Conservation (phyloP, 1,284 basidiomycete genomes). For the Testicularia cyperi region DNA sequence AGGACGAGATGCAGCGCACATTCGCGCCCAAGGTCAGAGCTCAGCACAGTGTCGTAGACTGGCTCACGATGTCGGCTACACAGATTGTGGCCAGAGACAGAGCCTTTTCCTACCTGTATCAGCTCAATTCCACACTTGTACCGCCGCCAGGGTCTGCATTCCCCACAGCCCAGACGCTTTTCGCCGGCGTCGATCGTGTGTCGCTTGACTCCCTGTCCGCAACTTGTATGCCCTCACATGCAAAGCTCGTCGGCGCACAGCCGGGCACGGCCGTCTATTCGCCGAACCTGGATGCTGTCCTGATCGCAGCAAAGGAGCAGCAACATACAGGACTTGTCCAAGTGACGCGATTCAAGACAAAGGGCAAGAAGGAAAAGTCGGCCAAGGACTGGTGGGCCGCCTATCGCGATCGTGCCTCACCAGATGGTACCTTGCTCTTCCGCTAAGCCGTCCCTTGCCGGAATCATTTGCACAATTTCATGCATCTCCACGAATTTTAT, state of each 20-base stretch:
- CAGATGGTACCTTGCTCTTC: neutral
- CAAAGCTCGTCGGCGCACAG: neutral
- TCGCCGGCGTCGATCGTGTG: neutral
- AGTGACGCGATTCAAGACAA: constrained; percentile 15
- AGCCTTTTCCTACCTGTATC: constrained; percentile 43
- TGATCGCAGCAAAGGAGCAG: constrained; percentile 5
- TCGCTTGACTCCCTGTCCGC: neutral
- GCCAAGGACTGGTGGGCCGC: constrained; percentile 40
- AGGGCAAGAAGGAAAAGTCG: constrained; percentile 24
- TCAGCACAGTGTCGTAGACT: constrained; percentile 18
- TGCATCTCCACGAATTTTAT: too few species aligned
- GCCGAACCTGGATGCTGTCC: constrained; percentile 1
- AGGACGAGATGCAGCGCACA: constrained; percentile 16
- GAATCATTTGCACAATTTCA: too few species aligned
- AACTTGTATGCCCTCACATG: neutral
- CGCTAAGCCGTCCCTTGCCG: too few species aligned
- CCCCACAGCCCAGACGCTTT: neutral
- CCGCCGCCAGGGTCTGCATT: neutral
- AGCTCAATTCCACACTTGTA: constrained; percentile 20
- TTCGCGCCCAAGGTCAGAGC: constrained; percentile 45
- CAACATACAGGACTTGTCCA: constrained; percentile 1
- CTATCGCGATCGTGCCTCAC: constrained; percentile 32
- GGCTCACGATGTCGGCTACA: constrained; percentile 34
- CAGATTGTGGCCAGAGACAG: constrained; percentile 40
- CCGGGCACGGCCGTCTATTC: constrained; percentile 18